Percentiles rank a stretch among this genome's conserved stretches.
These are phyloP conservation scores for Pseudogymnoascus sp. DNA, from an alignment of 2,329 filamentous ascomycete species.

Conservation along the genomic window DNA sequence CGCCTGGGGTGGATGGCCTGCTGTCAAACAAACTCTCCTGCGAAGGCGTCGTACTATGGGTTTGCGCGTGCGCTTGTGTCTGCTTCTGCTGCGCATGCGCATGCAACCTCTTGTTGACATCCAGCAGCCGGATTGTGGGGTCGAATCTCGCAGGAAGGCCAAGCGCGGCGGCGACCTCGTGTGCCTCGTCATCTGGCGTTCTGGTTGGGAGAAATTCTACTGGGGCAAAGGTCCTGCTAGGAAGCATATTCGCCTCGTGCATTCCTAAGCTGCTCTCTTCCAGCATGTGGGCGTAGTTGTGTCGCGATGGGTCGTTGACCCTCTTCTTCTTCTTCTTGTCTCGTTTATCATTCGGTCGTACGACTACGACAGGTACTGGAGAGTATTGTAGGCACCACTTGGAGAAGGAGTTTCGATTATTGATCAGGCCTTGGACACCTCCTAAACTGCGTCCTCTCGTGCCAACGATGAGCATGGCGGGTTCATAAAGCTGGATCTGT, in stretches of 20 bases:
- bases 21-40: slow-evolving; percentile 11
- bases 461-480: slow-evolving; percentile 63
- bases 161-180: slow-evolving; percentile 54
- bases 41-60: not conserved
- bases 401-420: slow-evolving; percentile 53
- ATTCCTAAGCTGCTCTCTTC: slow-evolving; percentile 41
- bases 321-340: slow-evolving; percentile 65
- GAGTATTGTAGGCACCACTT: slow-evolving; percentile 70
- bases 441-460: slow-evolving; percentile 60
- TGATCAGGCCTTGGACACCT: slow-evolving; percentile 60
- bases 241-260: slow-evolving; percentile 25
- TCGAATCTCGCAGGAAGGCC: slow-evolving; percentile 55
- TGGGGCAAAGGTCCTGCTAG: slow-evolving; percentile 17
- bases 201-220: slow-evolving; percentile 16
- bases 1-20: slow-evolving; percentile 21
- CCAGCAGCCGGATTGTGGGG: slow-evolving; percentile 51
- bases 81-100: slow-evolving; percentile 3
- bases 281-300: slow-evolving; percentile 57
- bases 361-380: slow-evolving; percentile 66
- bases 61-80: not conserved
- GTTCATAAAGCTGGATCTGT: slow-evolving; percentile 65
- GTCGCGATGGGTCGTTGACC: slow-evolving; percentile 51
- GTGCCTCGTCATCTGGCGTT: slow-evolving; percentile 51
- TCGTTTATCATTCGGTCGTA: slow-evolving; percentile 59
- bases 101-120: slow-evolving; percentile 21